These are phyloP conservation scores for Priceomyces haplophilus DNA, from an alignment of 805 yeast genomes.

Conservation along the genomic window DNA sequence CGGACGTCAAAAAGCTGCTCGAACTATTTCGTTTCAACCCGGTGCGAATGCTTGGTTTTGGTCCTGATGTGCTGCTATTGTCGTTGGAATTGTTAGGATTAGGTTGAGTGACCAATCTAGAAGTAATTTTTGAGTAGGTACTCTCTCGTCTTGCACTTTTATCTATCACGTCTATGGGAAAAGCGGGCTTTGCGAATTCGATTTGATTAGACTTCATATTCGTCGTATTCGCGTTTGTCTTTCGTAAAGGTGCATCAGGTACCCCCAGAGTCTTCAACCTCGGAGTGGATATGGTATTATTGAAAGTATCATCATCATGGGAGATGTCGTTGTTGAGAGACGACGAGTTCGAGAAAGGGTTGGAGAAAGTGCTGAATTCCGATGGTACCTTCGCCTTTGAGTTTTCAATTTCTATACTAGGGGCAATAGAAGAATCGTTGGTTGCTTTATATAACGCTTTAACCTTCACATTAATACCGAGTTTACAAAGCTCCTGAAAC, in stretches of 20 bases:
- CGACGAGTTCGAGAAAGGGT: slow-evolving; percentile 20
- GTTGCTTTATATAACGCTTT: slow-evolving; percentile 46
- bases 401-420: slow-evolving; percentile 2
- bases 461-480: slow-evolving; percentile 69
- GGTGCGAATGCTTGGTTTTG: slow-evolving; percentile 8
- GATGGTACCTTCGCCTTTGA: neutral
- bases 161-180: slow-evolving; percentile 15
- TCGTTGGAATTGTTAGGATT: slow-evolving; percentile 6
- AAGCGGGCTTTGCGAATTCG: slow-evolving; percentile 32
- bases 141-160: slow-evolving; percentile 28
- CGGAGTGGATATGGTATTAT: slow-evolving; percentile 29
- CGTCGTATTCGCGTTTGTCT: slow-evolving; percentile 12
- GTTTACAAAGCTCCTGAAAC: slow-evolving; percentile 65
- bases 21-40: slow-evolving; percentile 22
- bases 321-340: slow-evolving; percentile 11
- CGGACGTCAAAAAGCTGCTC: slow-evolving; percentile 11
- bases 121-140: slow-evolving; percentile 45
- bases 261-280: slow-evolving; percentile 20
- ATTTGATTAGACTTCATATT: slow-evolving; percentile 10
- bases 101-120: slow-evolving; percentile 47
- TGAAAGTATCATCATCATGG: slow-evolving; percentile 22
- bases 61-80: neutral
- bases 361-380: slow-evolving; percentile 15
- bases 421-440: slow-evolving; percentile 1
- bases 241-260: slow-evolving; percentile 40